Conservation (phyloP, 116 monocot genomes). For the Posidonia oceanica region DNA sequence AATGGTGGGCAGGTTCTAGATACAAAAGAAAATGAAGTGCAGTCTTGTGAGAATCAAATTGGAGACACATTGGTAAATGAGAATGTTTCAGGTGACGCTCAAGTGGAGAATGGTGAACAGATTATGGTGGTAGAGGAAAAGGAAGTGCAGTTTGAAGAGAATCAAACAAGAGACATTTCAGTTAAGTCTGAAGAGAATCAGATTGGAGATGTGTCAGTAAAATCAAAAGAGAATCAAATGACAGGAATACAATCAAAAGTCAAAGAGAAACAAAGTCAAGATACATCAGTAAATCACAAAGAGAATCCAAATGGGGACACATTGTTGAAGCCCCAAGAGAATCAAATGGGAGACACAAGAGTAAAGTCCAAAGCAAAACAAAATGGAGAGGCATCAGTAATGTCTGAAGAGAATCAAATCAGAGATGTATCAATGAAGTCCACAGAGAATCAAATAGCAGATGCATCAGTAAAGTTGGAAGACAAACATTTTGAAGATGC, state of each 20-base stretch:
- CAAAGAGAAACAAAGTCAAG: not conserved
- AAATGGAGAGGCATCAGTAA: not conserved
- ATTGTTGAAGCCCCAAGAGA: not conserved
- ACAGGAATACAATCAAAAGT: not conserved
- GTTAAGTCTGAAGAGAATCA: not conserved
- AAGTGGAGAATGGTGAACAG: not conserved
- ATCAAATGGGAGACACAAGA: not conserved
- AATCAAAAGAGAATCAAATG: not conserved
- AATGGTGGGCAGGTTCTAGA: constrained; percentile 17
- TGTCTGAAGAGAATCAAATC: not conserved
- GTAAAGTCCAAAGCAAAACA: not conserved
- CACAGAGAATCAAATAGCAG: not conserved
- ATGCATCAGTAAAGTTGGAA: not conserved
- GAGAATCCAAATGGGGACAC: not conserved
- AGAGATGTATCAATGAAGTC: not conserved
- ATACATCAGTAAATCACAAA: not conserved
- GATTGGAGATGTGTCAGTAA: not conserved
- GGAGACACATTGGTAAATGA: not conserved
- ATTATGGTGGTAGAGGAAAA: not conserved
- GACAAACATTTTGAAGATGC: constrained; percentile 7
- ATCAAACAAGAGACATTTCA: not conserved
- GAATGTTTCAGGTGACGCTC: not conserved
- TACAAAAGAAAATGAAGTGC: constrained; percentile 14
- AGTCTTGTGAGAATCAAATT: constrained; percentile 11
- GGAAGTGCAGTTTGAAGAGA: not conserved